A percentile compares a stretch with the other conserved stretches of the same genome.
phyloP scores from a whole-genome alignment of 2,329 filamentous ascomycete genomes.

The Xylariaceae sp. region DNA sequence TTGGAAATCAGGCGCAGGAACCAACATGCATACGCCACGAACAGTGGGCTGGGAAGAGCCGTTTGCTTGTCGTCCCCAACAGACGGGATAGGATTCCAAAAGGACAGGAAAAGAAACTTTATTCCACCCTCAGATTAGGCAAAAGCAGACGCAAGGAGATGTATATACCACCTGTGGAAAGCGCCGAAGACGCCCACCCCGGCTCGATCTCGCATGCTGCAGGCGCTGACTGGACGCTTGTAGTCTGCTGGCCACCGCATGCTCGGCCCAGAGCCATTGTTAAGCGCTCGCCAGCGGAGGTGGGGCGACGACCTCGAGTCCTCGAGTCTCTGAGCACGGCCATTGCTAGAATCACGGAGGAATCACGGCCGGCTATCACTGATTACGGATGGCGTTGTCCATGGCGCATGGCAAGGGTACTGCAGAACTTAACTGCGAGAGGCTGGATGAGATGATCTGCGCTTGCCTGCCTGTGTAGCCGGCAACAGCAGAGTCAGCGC shows the following conservation, averaged over 20 bases:
- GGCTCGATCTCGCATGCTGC: not conserved
- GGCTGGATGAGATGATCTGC: too few species aligned
- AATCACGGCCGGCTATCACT: too few species aligned
- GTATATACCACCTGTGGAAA: slow-evolving; percentile 1
- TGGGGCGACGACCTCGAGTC: too few species aligned
- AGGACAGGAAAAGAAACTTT: slow-evolving; percentile 7
- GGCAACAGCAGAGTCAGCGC: too few species aligned
- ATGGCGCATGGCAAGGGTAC: too few species aligned
- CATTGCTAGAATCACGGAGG: too few species aligned
- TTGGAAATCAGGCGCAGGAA: not conserved
- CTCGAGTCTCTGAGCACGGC: too few species aligned
- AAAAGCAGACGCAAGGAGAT: slow-evolving; percentile 2
- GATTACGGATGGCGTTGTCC: too few species aligned
- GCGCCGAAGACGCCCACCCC: not conserved
- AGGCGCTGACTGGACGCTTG: slow-evolving; percentile 1
- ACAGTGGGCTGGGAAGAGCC: not conserved
- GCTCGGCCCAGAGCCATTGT: not conserved
- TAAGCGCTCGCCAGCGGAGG: slow-evolving; percentile 3
- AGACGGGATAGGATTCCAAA: slow-evolving; percentile 4
- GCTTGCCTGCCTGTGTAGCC: too few species aligned
- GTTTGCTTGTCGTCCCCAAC: slow-evolving; percentile 7
- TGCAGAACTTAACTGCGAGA: too few species aligned
- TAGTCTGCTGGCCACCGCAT: not conserved
- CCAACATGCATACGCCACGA: not conserved
- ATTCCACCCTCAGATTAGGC: not conserved